Base-by-base conservation (phyloP, 768 basidiomycete genomes). In the Boletus coccyginus region DNA sequence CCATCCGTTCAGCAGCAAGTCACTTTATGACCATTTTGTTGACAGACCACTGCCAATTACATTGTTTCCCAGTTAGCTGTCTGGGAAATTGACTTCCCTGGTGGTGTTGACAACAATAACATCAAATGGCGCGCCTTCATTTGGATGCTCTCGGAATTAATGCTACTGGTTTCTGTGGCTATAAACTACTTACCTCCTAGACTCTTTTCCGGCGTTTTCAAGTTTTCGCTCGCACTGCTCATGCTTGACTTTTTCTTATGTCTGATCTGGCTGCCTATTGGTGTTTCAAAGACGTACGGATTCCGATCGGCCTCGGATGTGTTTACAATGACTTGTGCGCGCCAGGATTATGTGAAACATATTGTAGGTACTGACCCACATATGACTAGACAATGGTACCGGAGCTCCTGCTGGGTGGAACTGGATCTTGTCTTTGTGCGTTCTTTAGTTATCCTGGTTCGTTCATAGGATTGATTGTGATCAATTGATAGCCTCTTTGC, bases 201-300 rank as follows among this genome's bases (percentile, higher is more conserved):
- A 68, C 64, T 76, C 54, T 96, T 92, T 70, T 88, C 91, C 2
- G 67, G 71, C 14, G 75, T 94, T 43, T 96, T 97, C 81, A 85
- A 83, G 60, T 78, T 90, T 60, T 86, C 90, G 0, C 74, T 92
- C 42, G 78, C 67, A 14, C 66, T 95, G 46, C 87, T 94, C 70
- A 84, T 91, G 78, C 72, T 94, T 48, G 94, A 96, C 75, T 94
- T 94, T 72, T 77, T 93, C 67, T 81, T 95, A 19, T 92, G 90
- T 68, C 68, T 92, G 48, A 90, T 94, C 62, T 96, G 94, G 94
- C 81, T 97, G 39, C 94, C 94, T 0, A 91, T 97, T 50, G 92
- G 91, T 0, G 94, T 93, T 4, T 87, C 86, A 7, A 86, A 79
- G 62, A 93, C 93, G 0, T 97, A 95, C 61, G 94, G 94, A 11